Evolutionary conservation across 345 rosid genomes (phyloP).

Genomic region (Pelargonium nanum): DNA sequence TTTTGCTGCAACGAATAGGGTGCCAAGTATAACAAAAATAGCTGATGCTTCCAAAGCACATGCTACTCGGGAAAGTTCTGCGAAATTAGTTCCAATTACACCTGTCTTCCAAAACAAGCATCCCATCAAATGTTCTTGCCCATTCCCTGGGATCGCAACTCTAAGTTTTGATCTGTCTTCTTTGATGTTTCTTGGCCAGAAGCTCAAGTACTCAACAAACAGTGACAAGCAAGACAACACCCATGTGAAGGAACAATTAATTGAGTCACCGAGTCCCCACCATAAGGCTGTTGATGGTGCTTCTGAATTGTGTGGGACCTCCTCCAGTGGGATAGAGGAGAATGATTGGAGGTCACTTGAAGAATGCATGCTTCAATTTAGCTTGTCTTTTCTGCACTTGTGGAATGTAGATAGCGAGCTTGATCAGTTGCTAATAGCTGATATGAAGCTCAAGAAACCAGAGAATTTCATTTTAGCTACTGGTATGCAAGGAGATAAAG

Average conservation of each 20-base stretch:
- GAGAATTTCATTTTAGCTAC: constrained; percentile 61
- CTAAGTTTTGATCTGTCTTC: constrained; percentile 68
- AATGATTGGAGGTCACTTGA: constrained; percentile 42
- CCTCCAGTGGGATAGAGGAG: constrained; percentile 22
- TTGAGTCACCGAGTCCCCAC: constrained; percentile 17
- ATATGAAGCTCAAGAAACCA: constrained; percentile 71
- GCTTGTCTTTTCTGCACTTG: constrained; percentile 80
- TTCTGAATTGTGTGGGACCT: constrained; percentile 21
- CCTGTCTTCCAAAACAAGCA: constrained; percentile 32
- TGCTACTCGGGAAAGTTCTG: constrained; percentile 23
- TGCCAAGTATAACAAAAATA: constrained; percentile 4
- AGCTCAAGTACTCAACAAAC: constrained; percentile 15
- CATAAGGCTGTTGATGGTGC: constrained; percentile 20
- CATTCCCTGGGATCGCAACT: constrained; percentile 81
- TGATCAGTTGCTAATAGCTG: constrained; percentile 60
- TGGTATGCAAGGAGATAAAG: constrained; percentile 88
- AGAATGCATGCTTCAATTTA: constrained; percentile 56
- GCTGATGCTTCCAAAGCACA: constrained; percentile 30
- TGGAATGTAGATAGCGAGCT: constrained; percentile 76
- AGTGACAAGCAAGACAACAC: constrained; percentile 18
- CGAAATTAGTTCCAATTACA: constrained; percentile 13
- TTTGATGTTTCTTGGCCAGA: constrained; percentile 39
- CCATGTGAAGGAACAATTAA: constrained; percentile 18
- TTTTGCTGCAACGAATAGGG: constrained; percentile 17
- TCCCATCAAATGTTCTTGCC: constrained; percentile 66